Evolutionary conservation across 2,329 filamentous ascomycete genomes (phyloP).

Genomic region (Penicillium griseofulvum): DNA sequence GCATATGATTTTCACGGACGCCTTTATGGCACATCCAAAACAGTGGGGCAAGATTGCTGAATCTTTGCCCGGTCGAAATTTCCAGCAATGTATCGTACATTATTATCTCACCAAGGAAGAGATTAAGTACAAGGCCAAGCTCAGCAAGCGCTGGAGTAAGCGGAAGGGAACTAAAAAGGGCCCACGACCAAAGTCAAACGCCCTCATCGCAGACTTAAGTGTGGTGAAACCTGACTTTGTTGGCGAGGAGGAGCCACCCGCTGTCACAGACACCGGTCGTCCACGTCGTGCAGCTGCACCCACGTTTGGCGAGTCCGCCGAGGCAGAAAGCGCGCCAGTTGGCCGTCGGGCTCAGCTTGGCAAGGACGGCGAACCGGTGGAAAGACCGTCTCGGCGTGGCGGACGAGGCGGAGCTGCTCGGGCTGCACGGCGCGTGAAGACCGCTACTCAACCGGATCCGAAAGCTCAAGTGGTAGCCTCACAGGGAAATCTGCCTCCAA

Average conservation of each 20-base stretch:
- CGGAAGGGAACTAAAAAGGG: conserved; percentile 38
- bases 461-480: conserved; percentile 15
- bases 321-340: conserved; percentile 29
- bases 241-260: conserved; percentile 43
- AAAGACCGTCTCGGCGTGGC: conserved; percentile 38
- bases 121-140: conserved; percentile 51
- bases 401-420: conserved; percentile 34
- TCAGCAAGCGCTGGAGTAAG: conserved; percentile 47
- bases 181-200: conserved; percentile 47
- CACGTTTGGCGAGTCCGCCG: conserved; percentile 46
- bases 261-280: conserved; percentile 51
- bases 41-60: conserved; percentile 54
- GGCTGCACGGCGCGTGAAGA: conserved; percentile 36
- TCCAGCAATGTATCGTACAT: conserved; percentile 50
- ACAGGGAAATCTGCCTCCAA: conserved; percentile 12
- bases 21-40: conserved; percentile 50
- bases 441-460: conserved; percentile 31
- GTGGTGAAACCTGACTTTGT: conserved; percentile 45
- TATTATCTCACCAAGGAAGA: conserved; percentile 53
- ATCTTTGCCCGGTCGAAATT: conserved; percentile 45
- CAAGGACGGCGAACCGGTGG: conserved; percentile 37
- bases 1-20: conserved; percentile 47
- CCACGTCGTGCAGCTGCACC: conserved; percentile 51
- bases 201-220: conserved; percentile 48
- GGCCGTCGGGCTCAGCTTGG: conserved; percentile 34